Percentiles rank a stretch among this genome's conserved stretches.
Evolutionary conservation across 768 basidiomycete genomes (phyloP).

Genomic region (Leccinellum rugosiceps): DNA sequence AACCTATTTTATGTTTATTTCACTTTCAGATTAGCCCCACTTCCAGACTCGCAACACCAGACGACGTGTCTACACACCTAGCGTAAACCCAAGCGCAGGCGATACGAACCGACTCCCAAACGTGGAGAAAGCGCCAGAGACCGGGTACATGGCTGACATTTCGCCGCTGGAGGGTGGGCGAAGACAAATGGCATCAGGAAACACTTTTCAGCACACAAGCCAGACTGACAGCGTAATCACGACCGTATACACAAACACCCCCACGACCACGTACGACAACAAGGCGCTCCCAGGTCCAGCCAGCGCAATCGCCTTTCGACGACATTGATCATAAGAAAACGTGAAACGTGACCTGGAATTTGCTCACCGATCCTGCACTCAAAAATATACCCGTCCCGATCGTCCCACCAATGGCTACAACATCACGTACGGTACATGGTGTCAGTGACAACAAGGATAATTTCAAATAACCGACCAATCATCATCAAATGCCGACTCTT

Average conservation of each 20-base stretch:
- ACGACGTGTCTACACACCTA: constrained; percentile 33
- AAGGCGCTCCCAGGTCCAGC: constrained; percentile 64
- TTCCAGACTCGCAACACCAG: background rate
- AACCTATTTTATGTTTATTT: constrained; percentile 31
- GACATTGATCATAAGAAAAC: background rate
- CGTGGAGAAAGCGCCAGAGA: constrained; percentile 57
- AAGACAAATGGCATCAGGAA: background rate
- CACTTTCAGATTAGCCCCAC: background rate
- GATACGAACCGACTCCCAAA: constrained; percentile 60
- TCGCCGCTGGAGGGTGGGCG: constrained; percentile 43
- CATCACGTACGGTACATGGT: background rate
- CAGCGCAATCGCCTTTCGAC: constrained; percentile 43
- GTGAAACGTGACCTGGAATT: background rate
- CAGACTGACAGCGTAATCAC: constrained; percentile 51
- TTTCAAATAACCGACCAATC: constrained; percentile 31
- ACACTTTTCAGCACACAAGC: background rate
- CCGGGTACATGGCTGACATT: constrained; percentile 63
- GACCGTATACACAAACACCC: constrained; percentile 56
- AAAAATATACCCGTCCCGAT: constrained; percentile 63
- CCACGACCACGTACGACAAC: constrained; percentile 57
- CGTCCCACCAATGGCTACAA: constrained; percentile 50
- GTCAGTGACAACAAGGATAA: background rate
- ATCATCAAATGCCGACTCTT: constrained; percentile 41
- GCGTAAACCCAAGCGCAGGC: constrained; percentile 56
- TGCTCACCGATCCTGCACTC: constrained; percentile 51